phyloP scores from a whole-genome alignment of 257 asterid genomes.

The Parsonsia alboflavescens region DNA sequence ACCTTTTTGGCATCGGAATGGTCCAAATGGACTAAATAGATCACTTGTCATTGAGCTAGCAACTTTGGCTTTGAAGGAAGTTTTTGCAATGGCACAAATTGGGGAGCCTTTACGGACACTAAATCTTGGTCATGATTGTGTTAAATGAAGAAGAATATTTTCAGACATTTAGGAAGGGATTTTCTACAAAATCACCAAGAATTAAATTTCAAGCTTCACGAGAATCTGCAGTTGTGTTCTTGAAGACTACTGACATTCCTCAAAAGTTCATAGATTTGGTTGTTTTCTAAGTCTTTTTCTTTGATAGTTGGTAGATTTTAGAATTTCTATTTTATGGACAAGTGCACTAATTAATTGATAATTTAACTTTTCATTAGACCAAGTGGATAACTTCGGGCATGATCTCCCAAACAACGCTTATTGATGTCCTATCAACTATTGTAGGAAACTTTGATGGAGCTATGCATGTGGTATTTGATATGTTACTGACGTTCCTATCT shows the following conservation, averaged over 20 bases:
- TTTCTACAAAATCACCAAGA: conserved; percentile 44
- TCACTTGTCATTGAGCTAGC: background rate
- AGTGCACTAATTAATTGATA: background rate
- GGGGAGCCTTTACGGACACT: background rate
- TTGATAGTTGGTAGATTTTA: background rate
- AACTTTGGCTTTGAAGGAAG: background rate
- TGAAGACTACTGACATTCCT: conserved; percentile 45
- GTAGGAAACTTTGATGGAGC: background rate
- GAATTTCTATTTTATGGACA: background rate
- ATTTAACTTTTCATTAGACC: background rate
- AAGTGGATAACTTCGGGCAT: background rate
- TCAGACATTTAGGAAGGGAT: conserved; percentile 33
- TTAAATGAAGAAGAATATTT: conserved; percentile 43
- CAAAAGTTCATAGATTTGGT: conserved; percentile 62
- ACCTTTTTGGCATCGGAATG: background rate
- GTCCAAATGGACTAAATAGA: background rate
- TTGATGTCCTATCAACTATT: background rate
- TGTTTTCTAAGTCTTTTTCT: background rate
- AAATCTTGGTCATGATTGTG: background rate
- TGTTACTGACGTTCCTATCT: background rate
- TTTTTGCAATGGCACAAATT: background rate
- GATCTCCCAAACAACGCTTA: background rate
- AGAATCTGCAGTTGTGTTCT: conserved; percentile 44
- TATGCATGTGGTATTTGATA: background rate
- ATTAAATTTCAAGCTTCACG: conserved; percentile 48